Conservation (phyloP, 129 eudicot genomes). For the Ambrosia trifida region DNA sequence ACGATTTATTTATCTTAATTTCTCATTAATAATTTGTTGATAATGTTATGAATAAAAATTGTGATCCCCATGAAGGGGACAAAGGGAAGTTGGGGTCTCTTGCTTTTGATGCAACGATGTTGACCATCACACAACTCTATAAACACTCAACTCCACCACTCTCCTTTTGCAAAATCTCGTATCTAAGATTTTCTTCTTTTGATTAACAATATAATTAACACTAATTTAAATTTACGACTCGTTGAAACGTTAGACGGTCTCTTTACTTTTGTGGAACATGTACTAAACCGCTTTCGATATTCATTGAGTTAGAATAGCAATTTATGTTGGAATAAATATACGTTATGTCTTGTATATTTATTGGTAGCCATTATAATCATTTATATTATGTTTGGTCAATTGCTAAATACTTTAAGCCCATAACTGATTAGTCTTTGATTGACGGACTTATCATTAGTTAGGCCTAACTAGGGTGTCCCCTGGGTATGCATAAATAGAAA, state of each 20-base stretch:
- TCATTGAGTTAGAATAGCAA: not conserved
- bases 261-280: not conserved
- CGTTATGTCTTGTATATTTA: no score
- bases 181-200: not conserved
- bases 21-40: not conserved
- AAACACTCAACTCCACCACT: slow-evolving; percentile 18
- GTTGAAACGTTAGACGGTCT: not conserved
- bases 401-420: no score
- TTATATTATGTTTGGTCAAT: no score
- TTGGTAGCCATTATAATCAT: no score
- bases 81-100: slow-evolving; percentile 20
- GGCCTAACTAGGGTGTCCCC: no score
- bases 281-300: not conserved
- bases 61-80: slow-evolving; percentile 21
- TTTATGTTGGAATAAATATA: no score
- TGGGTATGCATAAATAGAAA: no score
- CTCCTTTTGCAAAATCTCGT: slow-evolving; percentile 3
- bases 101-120: slow-evolving; percentile 21
- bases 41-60: not conserved
- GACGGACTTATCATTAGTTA: no score
- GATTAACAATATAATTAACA: not conserved
- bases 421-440: no score
- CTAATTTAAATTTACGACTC: no score
- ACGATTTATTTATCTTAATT: not conserved
- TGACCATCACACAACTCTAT: slow-evolving; percentile 27